phyloP scores from a whole-genome alignment of 345 rosid genomes.

The Gossypium bickii region DNA sequence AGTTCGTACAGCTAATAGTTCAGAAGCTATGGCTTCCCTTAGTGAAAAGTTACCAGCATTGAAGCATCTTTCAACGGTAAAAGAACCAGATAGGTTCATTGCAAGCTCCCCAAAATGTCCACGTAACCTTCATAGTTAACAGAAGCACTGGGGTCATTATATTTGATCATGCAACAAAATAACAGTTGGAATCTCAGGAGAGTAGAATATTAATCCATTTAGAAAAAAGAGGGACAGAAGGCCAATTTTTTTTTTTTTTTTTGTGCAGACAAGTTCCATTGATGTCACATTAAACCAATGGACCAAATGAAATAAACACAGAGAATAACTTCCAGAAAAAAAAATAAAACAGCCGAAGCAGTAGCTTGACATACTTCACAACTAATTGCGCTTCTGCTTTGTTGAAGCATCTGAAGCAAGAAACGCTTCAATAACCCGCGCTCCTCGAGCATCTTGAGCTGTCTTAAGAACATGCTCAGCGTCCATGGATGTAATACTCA shows the following conservation, averaged over 20 bases:
- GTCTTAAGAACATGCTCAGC: constrained; percentile 56
- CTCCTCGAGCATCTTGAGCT: constrained; percentile 79
- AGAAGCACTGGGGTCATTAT: neutral
- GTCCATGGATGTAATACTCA: constrained; percentile 73
- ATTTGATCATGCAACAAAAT: neutral
- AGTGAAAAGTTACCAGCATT: constrained; percentile 57
- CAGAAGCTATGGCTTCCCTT: constrained; percentile 70
- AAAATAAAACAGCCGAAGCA: constrained; percentile 5
- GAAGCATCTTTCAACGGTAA: constrained; percentile 83
- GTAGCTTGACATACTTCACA: constrained; percentile 50
- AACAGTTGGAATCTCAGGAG: neutral
- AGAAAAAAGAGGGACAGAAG: neutral
- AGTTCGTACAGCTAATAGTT: constrained; percentile 50
- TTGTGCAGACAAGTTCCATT: neutral
- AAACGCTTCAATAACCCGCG: constrained; percentile 85
- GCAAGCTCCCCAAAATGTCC: constrained; percentile 85
- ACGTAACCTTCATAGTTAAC: constrained; percentile 46
- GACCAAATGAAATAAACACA: constrained; percentile 2
- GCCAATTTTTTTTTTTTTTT: too few species aligned
- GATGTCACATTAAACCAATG: neutral
- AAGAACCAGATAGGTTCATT: constrained; percentile 67
- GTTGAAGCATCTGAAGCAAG: constrained; percentile 64
- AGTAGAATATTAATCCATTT: neutral
- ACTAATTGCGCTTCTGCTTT: constrained; percentile 70
- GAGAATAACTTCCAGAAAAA: neutral